phyloP scores from a whole-genome alignment of 345 rosid species.

The Populus nigra region DNA sequence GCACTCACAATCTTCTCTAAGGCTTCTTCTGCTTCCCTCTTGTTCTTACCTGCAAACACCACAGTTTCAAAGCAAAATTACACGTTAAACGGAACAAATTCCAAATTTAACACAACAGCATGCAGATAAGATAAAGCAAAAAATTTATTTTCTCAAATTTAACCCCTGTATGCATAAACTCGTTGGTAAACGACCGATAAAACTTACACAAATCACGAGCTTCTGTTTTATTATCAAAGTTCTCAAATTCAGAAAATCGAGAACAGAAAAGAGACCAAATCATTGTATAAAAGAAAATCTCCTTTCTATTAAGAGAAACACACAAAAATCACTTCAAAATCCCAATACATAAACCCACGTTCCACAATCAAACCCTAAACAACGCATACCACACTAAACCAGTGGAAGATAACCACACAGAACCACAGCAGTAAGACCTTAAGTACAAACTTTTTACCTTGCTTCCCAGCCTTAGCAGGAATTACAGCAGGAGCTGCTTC shows the following conservation, averaged over 20 bases:
- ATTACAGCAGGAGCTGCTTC: constrained; percentile 14
- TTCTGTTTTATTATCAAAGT: no score
- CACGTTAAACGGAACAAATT: background rate
- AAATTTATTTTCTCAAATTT: background rate
- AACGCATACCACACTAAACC: background rate
- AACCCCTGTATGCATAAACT: background rate
- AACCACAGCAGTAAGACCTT: background rate
- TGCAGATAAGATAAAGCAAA: background rate
- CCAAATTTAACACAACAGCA: background rate
- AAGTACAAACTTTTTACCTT: constrained; percentile 7
- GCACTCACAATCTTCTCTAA: constrained; percentile 45
- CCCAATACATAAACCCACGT: background rate
- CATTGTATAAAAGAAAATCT: background rate
- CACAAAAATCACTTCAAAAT: background rate
- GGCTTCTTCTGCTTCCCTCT: constrained; percentile 66
- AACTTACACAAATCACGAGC: no score
- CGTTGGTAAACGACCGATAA: background rate
- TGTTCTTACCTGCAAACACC: constrained; percentile 35
- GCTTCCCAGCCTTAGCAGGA: constrained; percentile 12
- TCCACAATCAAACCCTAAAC: background rate
- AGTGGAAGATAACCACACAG: background rate
- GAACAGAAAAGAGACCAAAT: background rate
- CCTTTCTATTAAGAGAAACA: background rate
- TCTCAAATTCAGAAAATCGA: no score
- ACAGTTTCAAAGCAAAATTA: background rate